Evolutionary conservation across 1,284 basidiomycete genomes (phyloP).

Genomic region (Uromyces viciae-fabae): DNA sequence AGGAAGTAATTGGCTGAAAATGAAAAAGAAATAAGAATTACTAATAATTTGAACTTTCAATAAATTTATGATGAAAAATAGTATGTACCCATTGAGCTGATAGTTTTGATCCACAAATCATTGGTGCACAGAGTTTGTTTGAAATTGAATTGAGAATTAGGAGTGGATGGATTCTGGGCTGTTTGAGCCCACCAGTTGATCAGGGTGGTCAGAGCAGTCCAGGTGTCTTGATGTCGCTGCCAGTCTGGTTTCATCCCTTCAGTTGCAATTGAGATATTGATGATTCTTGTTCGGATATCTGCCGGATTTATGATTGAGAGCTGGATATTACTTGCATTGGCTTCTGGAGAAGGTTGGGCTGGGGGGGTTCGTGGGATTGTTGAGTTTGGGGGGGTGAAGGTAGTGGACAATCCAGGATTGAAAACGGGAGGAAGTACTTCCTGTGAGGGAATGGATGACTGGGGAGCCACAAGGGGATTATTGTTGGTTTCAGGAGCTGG

Average conservation of each 20-base stretch:
- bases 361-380: background rate
- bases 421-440: background rate
- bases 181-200: background rate
- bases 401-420: background rate
- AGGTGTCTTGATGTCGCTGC: background rate
- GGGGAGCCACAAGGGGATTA: too few species aligned
- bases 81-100: background rate
- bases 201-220: background rate
- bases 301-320: background rate
- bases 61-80: background rate
- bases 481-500: background rate
- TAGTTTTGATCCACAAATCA: slow-evolving; percentile 1
- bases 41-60: background rate
- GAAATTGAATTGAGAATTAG: background rate
- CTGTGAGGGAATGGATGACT: background rate
- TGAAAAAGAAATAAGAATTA: background rate
- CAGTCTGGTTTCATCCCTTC: background rate
- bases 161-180: background rate
- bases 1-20: background rate
- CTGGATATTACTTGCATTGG: too few species aligned
- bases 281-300: background rate
- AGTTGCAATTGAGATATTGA: background rate
- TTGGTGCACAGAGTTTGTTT: background rate
- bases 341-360: background rate
- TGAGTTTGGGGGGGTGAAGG: background rate